Percentiles rank a stretch among this genome's conserved stretches.
phyloP scores from a whole-genome alignment of 345 rosid genomes.

The Hypericum androsaemum region DNA sequence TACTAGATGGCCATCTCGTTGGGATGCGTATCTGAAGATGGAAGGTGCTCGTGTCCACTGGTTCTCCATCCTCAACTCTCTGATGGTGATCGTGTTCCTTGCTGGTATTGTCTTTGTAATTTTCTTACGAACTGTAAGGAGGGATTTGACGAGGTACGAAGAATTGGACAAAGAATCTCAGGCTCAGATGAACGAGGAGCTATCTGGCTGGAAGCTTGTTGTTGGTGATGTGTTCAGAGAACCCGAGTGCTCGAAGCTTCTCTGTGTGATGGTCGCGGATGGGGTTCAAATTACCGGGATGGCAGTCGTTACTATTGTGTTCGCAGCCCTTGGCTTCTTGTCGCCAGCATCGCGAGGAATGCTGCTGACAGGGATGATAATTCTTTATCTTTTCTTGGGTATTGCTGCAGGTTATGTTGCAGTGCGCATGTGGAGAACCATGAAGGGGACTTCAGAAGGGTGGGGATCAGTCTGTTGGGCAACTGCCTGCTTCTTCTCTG shows the following conservation, averaged over 20 bases:
- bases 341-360: constrained; percentile 87
- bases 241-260: constrained; percentile 57
- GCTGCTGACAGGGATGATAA: constrained; percentile 74
- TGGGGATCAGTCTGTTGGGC: constrained; percentile 73
- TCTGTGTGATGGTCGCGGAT: constrained; percentile 69
- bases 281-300: constrained; percentile 77
- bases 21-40: constrained; percentile 89
- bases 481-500: constrained; percentile 71
- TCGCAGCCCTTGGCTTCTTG: constrained; percentile 77
- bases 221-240: constrained; percentile 86
- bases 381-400: constrained; percentile 70
- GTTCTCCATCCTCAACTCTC: constrained; percentile 75
- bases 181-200: constrained; percentile 85
- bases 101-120: constrained; percentile 77
- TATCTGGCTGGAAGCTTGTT: constrained; percentile 84
- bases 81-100: constrained; percentile 63
- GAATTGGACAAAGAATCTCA: constrained; percentile 77
- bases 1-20: constrained; percentile 71
- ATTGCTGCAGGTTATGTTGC: constrained; percentile 61
- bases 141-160: constrained; percentile 76
- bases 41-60: constrained; percentile 85
- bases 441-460: constrained; percentile 68
- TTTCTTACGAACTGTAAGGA: constrained; percentile 72
- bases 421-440: constrained; percentile 62
- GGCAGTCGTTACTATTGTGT: constrained; percentile 62